A percentile compares a stretch with the other conserved stretches of the same genome.
Evolutionary conservation across 176 grass and related monocot species (phyloP).

Genomic region (Oryza brachyantha): DNA sequence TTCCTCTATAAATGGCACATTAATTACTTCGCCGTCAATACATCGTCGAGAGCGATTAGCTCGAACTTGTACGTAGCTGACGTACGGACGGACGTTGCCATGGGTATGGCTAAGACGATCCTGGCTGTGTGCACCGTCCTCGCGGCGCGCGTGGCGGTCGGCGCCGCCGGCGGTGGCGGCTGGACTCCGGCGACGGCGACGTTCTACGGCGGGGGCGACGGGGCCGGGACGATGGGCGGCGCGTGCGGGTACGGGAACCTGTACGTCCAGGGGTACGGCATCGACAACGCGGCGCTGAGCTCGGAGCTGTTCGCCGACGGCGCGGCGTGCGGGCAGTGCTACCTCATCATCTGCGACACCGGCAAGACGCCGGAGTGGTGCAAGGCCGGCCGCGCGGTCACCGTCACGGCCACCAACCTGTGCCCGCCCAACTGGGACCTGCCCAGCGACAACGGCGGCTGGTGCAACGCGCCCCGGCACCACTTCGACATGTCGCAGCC

Average conservation of each 20-base stretch:
- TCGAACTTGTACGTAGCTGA: background rate
- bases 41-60: too few relatives aligned
- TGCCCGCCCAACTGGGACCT: constrained; percentile 60
- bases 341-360: constrained; percentile 30
- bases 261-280: constrained; percentile 51
- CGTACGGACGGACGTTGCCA: background rate
- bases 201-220: constrained; percentile 54
- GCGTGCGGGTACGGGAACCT: constrained; percentile 61
- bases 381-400: constrained; percentile 10
- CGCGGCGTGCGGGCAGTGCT: constrained; percentile 65
- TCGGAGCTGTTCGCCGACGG: constrained; percentile 46
- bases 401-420: constrained; percentile 56
- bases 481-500: constrained; percentile 81
- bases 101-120: background rate
- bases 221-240: constrained; percentile 57
- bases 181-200: constrained; percentile 34
- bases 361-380: constrained; percentile 2
- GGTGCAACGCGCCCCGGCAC: constrained; percentile 44
- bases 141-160: background rate
- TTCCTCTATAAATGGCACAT: constrained; percentile 30
- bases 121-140: background rate
- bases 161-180: background rate
- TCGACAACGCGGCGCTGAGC: constrained; percentile 49
- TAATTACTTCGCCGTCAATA: too few relatives aligned
- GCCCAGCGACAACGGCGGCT: constrained; percentile 41